Evolutionary conservation across 1,284 basidiomycete genomes (phyloP).

Genomic region (Trametes polyzona): DNA sequence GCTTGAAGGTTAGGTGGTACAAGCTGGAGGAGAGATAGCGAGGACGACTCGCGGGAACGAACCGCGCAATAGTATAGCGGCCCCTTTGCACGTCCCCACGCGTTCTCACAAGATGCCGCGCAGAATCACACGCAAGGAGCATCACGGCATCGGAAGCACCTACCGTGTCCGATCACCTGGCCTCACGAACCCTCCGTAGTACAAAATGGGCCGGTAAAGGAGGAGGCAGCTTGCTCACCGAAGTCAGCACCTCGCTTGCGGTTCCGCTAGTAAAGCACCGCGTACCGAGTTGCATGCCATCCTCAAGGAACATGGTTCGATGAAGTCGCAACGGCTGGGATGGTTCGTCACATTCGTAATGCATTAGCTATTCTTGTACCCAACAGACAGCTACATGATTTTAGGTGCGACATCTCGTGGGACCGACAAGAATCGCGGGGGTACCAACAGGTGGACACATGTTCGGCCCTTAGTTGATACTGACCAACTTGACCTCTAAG

Average conservation of each 20-base stretch:
- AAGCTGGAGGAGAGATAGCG: neutral
- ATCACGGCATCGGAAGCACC: no score
- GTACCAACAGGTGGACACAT: neutral
- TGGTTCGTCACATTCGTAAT: conserved; percentile 5
- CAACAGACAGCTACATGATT: conserved; percentile 7
- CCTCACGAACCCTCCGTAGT: no score
- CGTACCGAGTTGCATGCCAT: neutral
- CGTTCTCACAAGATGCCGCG: neutral
- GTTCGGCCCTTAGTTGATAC: conserved; percentile 54
- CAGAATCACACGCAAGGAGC: neutral
- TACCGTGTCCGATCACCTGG: neutral
- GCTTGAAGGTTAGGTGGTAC: neutral
- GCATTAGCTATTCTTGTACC: conserved; percentile 1
- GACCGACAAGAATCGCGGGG: neutral
- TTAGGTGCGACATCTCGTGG: neutral
- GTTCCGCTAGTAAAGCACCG: no score
- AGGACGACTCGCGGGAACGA: neutral
- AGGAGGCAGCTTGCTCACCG: no score
- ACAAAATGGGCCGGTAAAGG: no score
- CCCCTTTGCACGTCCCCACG: neutral
- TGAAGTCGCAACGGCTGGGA: neutral
- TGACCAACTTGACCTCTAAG: conserved; percentile 74
- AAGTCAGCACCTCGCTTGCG: no score
- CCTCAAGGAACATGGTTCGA: neutral
- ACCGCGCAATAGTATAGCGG: no score